phyloP scores from a whole-genome alignment of 345 rosid genomes.

The Angophora floribunda region DNA sequence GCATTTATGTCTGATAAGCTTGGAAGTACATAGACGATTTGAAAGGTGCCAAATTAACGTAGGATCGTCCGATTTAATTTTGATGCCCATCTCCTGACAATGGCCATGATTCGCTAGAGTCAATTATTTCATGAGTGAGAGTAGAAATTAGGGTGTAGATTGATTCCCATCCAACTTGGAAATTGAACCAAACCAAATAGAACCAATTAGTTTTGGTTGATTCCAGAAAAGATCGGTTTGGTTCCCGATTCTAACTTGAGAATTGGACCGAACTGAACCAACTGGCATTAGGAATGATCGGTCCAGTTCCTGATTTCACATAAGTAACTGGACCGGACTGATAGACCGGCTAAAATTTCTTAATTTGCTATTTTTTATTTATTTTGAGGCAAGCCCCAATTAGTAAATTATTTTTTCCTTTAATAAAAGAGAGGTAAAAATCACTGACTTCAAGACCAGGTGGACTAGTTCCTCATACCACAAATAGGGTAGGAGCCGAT shows the following conservation, averaged over 20 bases:
- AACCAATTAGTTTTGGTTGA: accelerated
- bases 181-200: accelerated
- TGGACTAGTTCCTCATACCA: background rate
- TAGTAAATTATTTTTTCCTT: background rate
- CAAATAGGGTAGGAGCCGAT: background rate
- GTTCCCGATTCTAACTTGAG: accelerated
- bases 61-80: background rate
- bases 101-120: background rate
- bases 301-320: accelerated
- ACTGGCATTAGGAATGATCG: too few species aligned
- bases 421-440: background rate
- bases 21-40: background rate
- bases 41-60: background rate
- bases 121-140: accelerated
- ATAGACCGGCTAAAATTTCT: accelerated
- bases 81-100: background rate
- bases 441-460: accelerated
- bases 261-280: too few species aligned
- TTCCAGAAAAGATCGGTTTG: accelerated
- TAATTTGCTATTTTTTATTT: accelerated
- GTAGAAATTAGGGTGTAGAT: background rate
- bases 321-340: accelerated
- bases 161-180: accelerated
- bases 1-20: background rate
- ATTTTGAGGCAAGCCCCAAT: background rate